Evolutionary conservation across 2,329 filamentous ascomycete species (phyloP), one percentile per base, ranked within the genome.

Genomic region (Periglandula ipomoeae): DNA sequence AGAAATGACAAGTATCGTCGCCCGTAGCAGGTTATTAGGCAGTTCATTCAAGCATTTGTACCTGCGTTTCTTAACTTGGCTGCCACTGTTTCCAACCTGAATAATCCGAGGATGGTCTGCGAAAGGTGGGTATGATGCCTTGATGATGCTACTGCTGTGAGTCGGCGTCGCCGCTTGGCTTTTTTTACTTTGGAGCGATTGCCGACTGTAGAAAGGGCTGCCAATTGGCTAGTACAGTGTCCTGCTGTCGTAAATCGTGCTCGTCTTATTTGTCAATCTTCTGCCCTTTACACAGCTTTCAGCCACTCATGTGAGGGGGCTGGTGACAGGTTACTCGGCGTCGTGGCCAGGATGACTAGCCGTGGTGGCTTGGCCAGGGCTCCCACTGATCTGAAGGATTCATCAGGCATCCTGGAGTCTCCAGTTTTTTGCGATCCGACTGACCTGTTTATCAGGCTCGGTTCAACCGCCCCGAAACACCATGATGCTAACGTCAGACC

Each of bases 281-380:
- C 6, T 15, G 19, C 17, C 22, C 23, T 39, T 8, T 24, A 26
- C 27, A 42, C 38, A 35, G 22, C 39, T 26, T 43, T 17, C 23
- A 22, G 40, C 47, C 32, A 38, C 22, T 46, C 32, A 39, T 44
- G 23, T 30, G 40, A 48, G 34, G 40, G 32, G 19, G 32, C n/a
- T 42, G 41, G 32, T 35, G 46, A 22, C 41, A 11, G 22, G 13
- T 17, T 37, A 22, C 38, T 22, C 27, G 17, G 20, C 46, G 37
- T 35, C 19, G 46, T 24, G 30, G 23, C 17, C 3, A 20, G 15
- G 19, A 23, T 20, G 11, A 20, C 44, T 17, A 15, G 22, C 24
- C 20, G 37, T n/a, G 44, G 23, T 24, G 22, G 30, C 22, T 23
- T 23, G 24, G 13, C 35, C 26, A 3, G 7, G 24, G 23, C 10